Conservation (phyloP, 306 rosid genomes). For the Sophora flavescens region DNA sequence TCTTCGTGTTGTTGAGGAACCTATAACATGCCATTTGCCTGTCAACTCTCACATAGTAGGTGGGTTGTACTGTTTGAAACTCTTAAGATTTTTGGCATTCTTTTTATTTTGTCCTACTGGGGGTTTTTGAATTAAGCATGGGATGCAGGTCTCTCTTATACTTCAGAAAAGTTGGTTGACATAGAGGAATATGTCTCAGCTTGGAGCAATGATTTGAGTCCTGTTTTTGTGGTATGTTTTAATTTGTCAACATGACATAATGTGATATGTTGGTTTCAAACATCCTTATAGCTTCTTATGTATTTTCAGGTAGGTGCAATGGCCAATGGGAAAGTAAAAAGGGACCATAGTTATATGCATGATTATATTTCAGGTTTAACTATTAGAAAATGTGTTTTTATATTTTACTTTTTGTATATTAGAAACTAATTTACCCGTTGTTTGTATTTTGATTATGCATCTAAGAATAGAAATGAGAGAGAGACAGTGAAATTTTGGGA, state of each 20-base stretch:
- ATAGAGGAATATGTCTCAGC: constrained; percentile 40
- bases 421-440: background rate
- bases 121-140: constrained; percentile 18
- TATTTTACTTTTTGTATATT: background rate
- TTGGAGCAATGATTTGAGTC: constrained; percentile 5
- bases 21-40: constrained; percentile 44
- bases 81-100: background rate
- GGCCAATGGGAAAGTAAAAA: constrained; percentile 49
- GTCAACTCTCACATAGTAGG: constrained; percentile 47
- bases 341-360: background rate
- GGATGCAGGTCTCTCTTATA: constrained; percentile 51
- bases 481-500: too few relatives aligned
- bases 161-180: constrained; percentile 49
- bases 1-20: constrained; percentile 39
- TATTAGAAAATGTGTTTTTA: background rate
- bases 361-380: constrained; percentile 48
- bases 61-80: constrained; percentile 19
- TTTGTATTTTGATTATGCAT: too few relatives aligned
- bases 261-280: constrained; percentile 13
- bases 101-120: background rate
- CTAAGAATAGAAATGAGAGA: too few relatives aligned
- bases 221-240: constrained; percentile 50
- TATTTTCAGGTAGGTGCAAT: constrained; percentile 52
- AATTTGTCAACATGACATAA: background rate
- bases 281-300: background rate